Conservation (phyloP, 495 filamentous ascomycete genomes). For the Pseudotulostoma volvatum region DNA sequence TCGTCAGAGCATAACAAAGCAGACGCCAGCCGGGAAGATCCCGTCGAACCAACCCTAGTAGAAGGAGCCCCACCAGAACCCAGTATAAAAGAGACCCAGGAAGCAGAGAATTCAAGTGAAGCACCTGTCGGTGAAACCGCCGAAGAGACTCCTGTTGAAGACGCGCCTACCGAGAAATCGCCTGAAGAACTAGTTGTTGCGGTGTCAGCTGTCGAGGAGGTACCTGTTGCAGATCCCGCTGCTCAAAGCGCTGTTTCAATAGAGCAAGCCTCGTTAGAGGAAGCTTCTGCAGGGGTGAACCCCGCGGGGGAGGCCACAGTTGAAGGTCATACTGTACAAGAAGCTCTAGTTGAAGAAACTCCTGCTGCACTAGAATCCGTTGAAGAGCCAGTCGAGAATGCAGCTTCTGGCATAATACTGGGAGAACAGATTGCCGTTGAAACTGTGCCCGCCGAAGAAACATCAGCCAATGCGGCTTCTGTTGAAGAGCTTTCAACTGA, state of each 20-base stretch:
- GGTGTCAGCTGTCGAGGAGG: constrained; percentile 3
- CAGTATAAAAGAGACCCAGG: constrained; percentile 3
- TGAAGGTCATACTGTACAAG: constrained; percentile 1
- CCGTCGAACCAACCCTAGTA: constrained; percentile 1
- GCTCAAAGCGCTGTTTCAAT: too few relatives aligned
- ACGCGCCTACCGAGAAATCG: not conserved
- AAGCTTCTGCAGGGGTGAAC: constrained; percentile 1
- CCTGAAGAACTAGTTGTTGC: constrained; percentile 1
- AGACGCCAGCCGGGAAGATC: not conserved
- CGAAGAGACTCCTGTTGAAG: constrained; percentile 2
- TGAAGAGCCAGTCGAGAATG: not conserved
- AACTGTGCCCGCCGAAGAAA: too few relatives aligned
- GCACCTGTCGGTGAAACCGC: not conserved
- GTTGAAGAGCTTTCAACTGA: constrained; percentile 2
- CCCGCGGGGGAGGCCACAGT: constrained; percentile 1
- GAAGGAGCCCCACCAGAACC: constrained; percentile 6
- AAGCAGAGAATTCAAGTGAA: constrained; percentile 1
- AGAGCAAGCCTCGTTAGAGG: too few relatives aligned
- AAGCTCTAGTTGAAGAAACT: constrained; percentile 5
- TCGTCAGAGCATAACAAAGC: constrained; percentile 1
- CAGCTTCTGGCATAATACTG: constrained; percentile 1
- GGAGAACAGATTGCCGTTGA: not conserved
- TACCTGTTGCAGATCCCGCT: constrained; percentile 2
- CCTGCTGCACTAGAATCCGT: constrained; percentile 1
- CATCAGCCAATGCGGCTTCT: constrained; percentile 3